Evolutionary conservation across 805 yeast genomes (phyloP).

Genomic region (Candida nanaspora): DNA sequence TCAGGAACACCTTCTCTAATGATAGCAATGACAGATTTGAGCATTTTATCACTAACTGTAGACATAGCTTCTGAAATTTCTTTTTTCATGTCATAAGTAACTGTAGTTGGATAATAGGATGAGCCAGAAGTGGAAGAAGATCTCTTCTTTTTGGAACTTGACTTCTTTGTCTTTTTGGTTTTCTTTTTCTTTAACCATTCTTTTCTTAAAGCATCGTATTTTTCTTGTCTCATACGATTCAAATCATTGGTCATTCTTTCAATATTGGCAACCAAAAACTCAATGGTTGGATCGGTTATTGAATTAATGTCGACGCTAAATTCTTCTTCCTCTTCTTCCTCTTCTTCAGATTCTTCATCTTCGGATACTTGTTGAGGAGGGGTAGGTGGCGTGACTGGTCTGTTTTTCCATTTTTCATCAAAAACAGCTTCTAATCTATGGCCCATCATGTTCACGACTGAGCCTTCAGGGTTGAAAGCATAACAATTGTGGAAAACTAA

Average conservation of each 20-base stretch:
- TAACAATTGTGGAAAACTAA: slow-evolving; percentile 87
- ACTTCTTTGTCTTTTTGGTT: slow-evolving; percentile 32
- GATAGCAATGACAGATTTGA: slow-evolving; percentile 76
- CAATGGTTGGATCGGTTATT: slow-evolving; percentile 84
- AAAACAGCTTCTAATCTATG: slow-evolving; percentile 82
- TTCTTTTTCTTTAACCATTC: slow-evolving; percentile 50
- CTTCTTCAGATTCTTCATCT: slow-evolving; percentile 31
- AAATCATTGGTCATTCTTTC: slow-evolving; percentile 80
- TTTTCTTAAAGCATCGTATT: slow-evolving; percentile 56
- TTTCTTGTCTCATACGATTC: slow-evolving; percentile 73
- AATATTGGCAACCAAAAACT: slow-evolving; percentile 80
- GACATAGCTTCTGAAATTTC: slow-evolving; percentile 84
- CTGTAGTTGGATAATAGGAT: slow-evolving; percentile 30
- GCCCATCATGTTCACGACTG: slow-evolving; percentile 94
- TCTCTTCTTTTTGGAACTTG: slow-evolving; percentile 15
- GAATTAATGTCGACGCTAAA: slow-evolving; percentile 54
- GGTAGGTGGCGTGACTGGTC: slow-evolving; percentile 63
- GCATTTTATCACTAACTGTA: slow-evolving; percentile 65
- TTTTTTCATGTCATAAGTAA: slow-evolving; percentile 95
- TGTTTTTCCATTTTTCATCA: slow-evolving; percentile 81
- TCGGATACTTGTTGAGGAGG: slow-evolving; percentile 42
- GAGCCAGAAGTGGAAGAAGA: slow-evolving; percentile 7
- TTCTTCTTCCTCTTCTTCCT: slow-evolving; percentile 36
- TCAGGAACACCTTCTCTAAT: slow-evolving; percentile 74
- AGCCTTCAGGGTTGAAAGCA: slow-evolving; percentile 91